Evolutionary conservation across 1,139 yeast genomes (phyloP).

Genomic region (Suhomyces ambrosiae): DNA sequence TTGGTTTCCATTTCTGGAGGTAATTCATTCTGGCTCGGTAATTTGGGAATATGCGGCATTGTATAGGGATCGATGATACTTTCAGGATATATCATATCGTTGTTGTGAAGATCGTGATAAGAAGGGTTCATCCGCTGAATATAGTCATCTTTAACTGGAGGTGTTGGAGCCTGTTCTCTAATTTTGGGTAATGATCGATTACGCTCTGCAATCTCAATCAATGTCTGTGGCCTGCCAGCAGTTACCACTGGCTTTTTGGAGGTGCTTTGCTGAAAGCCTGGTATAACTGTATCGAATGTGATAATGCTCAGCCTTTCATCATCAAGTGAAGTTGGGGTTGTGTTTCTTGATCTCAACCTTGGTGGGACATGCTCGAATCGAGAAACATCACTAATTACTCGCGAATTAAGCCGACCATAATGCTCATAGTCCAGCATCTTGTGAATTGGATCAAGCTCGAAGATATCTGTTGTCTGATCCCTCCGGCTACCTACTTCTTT

Average conservation of each 20-base stretch:
- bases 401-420: constrained; percentile 12
- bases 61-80: constrained; percentile 12
- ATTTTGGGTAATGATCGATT: constrained; percentile 7
- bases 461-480: not conserved
- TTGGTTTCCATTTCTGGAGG: constrained; percentile 25
- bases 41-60: constrained; percentile 3
- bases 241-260: constrained; percentile 8
- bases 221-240: constrained; percentile 5
- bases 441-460: too few relatives aligned
- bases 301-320: constrained; percentile 16
- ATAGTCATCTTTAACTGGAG: constrained; percentile 11
- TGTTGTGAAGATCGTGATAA: constrained; percentile 10
- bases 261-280: constrained; percentile 1
- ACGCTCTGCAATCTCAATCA: constrained; percentile 13
- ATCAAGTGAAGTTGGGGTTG: constrained; percentile 19
- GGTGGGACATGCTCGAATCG: constrained; percentile 21
- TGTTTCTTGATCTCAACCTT: constrained; percentile 19
- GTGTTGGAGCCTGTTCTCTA: constrained; percentile 12
- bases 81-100: constrained; percentile 11
- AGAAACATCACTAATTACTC: constrained; percentile 21
- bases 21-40: constrained; percentile 17
- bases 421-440: constrained; percentile 8
- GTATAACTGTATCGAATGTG: constrained; percentile 15
- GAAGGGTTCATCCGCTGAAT: constrained; percentile 6
- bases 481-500: too few relatives aligned